These are phyloP conservation scores for Prunus mira DNA, from an alignment of 306 rosid species.

Conservation along the genomic window DNA sequence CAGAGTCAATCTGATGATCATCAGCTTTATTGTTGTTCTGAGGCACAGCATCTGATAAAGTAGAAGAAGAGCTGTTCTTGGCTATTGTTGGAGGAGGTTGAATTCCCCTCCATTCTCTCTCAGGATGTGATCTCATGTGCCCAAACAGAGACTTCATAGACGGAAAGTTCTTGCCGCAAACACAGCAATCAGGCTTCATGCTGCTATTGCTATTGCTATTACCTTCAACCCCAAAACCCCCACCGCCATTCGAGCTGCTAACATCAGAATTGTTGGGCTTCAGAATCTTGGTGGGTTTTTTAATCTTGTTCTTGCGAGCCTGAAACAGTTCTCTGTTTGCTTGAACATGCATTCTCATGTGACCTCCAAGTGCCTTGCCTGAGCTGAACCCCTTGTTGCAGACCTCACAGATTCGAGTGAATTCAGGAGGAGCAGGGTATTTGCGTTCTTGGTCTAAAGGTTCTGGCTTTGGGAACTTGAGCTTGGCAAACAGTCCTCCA, in stretches of 20 bases:
- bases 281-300: not conserved
- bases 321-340: not conserved
- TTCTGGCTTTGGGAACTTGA: slow-evolving; percentile 19
- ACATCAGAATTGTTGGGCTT: not conserved
- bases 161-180: slow-evolving; percentile 28
- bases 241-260: not conserved
- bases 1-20: slow-evolving; percentile 15
- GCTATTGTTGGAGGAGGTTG: slow-evolving; percentile 18
- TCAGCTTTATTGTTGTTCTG: not conserved
- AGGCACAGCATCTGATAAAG: slow-evolving; percentile 17
- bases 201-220: not conserved
- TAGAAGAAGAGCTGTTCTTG: slow-evolving; percentile 16
- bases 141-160: slow-evolving; percentile 35
- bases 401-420: slow-evolving; percentile 9
- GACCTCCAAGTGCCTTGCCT: slow-evolving; percentile 55
- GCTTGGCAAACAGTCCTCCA: slow-evolving; percentile 8
- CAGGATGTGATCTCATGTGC: slow-evolving; percentile 44
- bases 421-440: not conserved
- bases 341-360: slow-evolving; percentile 44
- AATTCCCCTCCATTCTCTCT: slow-evolving; percentile 35
- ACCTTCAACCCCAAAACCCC: not conserved
- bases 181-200: slow-evolving; percentile 14
- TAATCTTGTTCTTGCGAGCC: not conserved
- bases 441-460: not conserved
- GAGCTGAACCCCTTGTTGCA: slow-evolving; percentile 36